Base-by-base conservation (phyloP, 441 rosid genomes). In the Dalechampia spathulata region DNA sequence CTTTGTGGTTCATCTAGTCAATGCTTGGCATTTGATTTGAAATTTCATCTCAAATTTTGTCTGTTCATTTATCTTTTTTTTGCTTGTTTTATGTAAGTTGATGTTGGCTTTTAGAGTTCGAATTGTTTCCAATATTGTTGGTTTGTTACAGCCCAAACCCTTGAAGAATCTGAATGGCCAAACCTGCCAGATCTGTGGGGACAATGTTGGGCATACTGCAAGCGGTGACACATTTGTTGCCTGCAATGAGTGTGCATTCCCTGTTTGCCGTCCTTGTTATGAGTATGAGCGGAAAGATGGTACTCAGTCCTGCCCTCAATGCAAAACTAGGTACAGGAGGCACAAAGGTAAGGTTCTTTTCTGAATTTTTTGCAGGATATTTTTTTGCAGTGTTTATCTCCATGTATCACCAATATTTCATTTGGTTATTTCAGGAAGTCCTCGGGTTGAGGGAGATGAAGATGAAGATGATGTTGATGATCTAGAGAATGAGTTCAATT, bases 201-300 rank as follows among this genome's bases (percentile, higher is more conserved):
- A 88, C 60, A 73, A 66, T 51, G 96, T 78, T 65, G 96, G 91
- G 40, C 65, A 69, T 37, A 63, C 81, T 23, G 80, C 81, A 43
- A 68, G 48, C 13, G 83, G 87, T 17, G 95, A 87, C 75, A 57
- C 76, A 25, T 91, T 87, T 66, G 98, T 91, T 23, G 96, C 96
- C 69, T 91, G 98, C 67, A 86, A 84, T 60, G 98, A 91, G 77
- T 91, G 98, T 77, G 98, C 82, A 41, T 91, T 87, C 67, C 98
- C 98, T 10, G 96, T 91, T 67, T 91, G 98, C 64, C 87, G 89
- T 12, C 87, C 96, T 67, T 91, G 98, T 61, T 91, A 91, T 28
- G 98, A 91, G 72, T 91, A 91, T 47, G 98, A 91, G 70, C 78
- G 96, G 65, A 91, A 86, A 75, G 96, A 91, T 62, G 98, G 98